A percentile compares a stretch with the other conserved stretches of the same genome.
Conservation (phyloP, 2,329 filamentous ascomycete species). For the Onygenales sp. region DNA sequence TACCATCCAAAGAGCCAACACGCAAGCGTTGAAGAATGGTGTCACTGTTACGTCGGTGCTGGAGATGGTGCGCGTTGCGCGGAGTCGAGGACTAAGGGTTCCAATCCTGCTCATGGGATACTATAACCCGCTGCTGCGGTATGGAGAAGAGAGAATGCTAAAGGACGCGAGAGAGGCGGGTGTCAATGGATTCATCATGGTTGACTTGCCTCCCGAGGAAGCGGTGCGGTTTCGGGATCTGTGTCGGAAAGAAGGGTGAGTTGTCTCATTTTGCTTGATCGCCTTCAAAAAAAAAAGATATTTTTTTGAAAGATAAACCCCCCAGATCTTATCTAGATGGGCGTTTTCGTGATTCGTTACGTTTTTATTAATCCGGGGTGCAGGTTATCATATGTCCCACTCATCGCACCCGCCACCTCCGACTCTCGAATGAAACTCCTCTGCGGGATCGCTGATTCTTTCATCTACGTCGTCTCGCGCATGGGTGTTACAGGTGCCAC, state of each 20-base stretch:
- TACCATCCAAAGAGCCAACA: constrained; percentile 93
- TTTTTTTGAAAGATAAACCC: neutral
- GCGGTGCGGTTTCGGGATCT: constrained; percentile 82
- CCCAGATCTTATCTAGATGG: neutral
- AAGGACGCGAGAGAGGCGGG: constrained; percentile 74
- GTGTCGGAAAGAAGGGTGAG: constrained; percentile 66
- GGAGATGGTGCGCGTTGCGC: constrained; percentile 72
- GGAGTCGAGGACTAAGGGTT: constrained; percentile 64
- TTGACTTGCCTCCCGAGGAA: constrained; percentile 92
- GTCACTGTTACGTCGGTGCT: constrained; percentile 73
- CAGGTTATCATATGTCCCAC: constrained; percentile 86
- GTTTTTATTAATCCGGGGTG: neutral
- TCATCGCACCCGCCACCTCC: constrained; percentile 89
- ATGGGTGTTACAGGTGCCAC: constrained; percentile 94
- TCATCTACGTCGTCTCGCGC: constrained; percentile 96
- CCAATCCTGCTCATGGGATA: constrained; percentile 96
- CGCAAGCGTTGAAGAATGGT: constrained; percentile 76
- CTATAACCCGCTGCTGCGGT: constrained; percentile 91
- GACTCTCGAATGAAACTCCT: constrained; percentile 90
- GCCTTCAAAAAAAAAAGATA: neutral
- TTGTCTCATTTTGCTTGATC: constrained; percentile 10
- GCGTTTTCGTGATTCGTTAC: neutral
- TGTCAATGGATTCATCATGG: constrained; percentile 93
- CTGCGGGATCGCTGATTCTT: constrained; percentile 93
- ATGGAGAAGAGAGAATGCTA: constrained; percentile 84